Conservation (phyloP, 2,329 filamentous ascomycete genomes). For the Diaporthe citri region DNA sequence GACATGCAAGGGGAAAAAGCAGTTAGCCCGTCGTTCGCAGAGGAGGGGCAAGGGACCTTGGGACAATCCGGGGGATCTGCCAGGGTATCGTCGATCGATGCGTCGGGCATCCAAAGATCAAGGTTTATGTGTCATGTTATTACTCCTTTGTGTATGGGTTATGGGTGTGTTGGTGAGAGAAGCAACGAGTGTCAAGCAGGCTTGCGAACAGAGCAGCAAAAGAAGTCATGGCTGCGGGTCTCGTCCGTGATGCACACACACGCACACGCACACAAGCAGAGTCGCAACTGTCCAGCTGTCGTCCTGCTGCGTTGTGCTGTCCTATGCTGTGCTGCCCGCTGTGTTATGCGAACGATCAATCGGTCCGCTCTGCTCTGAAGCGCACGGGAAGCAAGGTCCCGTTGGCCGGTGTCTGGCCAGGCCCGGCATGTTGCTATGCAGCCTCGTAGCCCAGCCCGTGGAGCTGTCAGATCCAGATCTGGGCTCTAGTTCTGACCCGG, state of each 20-base stretch:
- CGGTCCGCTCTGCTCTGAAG: constrained; percentile 17
- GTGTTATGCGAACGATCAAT: constrained; percentile 14
- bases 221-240: constrained; percentile 13
- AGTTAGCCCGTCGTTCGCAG: neutral
- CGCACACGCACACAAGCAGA: neutral
- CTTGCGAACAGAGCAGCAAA: neutral
- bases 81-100: constrained; percentile 20
- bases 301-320: neutral
- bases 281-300: constrained; percentile 6
- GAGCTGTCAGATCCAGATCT: constrained; percentile 6
- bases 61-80: constrained; percentile 28
- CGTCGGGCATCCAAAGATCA: neutral
- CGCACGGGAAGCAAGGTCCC: constrained; percentile 22
- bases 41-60: constrained; percentile 2
- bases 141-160: neutral
- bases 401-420: neutral
- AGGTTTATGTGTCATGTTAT: neutral
- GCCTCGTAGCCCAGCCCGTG: neutral
- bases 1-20: constrained; percentile 17
- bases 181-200: neutral
- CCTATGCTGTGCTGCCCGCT: neutral
- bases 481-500: constrained; percentile 3
- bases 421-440: constrained; percentile 1
- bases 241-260: neutral
- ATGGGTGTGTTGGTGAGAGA: constrained; percentile 2